phyloP scores from a whole-genome alignment of 306 rosid genomes.

The Ziziphus jujuba region DNA sequence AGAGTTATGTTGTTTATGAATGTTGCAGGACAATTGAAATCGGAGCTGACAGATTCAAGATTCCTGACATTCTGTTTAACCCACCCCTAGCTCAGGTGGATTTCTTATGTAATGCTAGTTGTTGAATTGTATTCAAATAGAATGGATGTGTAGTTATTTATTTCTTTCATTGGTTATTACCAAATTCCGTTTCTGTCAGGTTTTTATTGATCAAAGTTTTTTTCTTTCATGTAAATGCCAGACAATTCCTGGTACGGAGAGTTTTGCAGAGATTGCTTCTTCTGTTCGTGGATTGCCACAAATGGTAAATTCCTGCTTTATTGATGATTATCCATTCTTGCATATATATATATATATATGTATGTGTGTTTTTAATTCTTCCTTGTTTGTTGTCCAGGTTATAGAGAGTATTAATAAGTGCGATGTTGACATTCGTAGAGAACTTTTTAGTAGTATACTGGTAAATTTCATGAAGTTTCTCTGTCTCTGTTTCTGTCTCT shows the following conservation, averaged over 20 bases:
- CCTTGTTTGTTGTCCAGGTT: slow-evolving; percentile 53
- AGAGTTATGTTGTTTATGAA: slow-evolving; percentile 6
- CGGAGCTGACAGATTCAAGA: slow-evolving; percentile 97
- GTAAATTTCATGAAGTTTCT: slow-evolving; percentile 39
- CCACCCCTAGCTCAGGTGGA: slow-evolving; percentile 83
- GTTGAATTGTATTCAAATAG: not conserved
- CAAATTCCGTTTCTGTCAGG: not conserved
- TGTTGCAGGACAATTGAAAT: slow-evolving; percentile 85
- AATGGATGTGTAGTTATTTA: not conserved
- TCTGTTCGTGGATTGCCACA: slow-evolving; percentile 88
- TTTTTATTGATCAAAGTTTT: slow-evolving; percentile 4
- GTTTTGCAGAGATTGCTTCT: slow-evolving; percentile 66
- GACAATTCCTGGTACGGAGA: slow-evolving; percentile 96
- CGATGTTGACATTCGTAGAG: slow-evolving; percentile 97
- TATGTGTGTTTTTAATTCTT: slow-evolving; percentile 14
- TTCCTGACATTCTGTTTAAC: slow-evolving; percentile 91
- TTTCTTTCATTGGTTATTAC: slow-evolving; percentile 12
- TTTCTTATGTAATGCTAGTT: slow-evolving; percentile 1
- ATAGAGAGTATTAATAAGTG: slow-evolving; percentile 93
- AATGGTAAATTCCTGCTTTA: slow-evolving; percentile 55
- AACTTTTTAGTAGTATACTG: slow-evolving; percentile 93
- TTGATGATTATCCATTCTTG: slow-evolving; percentile 7
- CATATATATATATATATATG: not conserved
- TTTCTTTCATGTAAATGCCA: slow-evolving; percentile 32
- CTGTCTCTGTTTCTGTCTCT: not conserved